These are phyloP conservation scores for Trichoderma sp. DNA, from an alignment of 2,329 filamentous ascomycete genomes.

Conservation along the genomic window DNA sequence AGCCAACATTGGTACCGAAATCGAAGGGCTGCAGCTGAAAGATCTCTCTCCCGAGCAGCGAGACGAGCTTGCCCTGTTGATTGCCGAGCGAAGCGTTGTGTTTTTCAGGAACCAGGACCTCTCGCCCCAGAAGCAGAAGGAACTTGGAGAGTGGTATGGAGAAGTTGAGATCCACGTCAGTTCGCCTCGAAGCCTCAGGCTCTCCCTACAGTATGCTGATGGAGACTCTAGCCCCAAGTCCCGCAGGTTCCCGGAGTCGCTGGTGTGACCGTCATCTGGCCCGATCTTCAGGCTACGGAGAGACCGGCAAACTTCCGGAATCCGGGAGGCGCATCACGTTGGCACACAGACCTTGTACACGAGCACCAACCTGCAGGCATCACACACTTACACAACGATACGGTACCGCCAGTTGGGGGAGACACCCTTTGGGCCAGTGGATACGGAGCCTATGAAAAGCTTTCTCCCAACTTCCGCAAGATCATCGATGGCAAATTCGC, in stretches of 20 bases:
- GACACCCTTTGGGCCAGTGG: slow-evolving; percentile 74
- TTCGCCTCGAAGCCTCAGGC: not conserved
- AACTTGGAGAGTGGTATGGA: slow-evolving; percentile 64
- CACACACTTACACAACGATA: slow-evolving; percentile 71
- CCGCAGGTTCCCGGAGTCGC: slow-evolving; percentile 68
- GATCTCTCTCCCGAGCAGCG: slow-evolving; percentile 61
- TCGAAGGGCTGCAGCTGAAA: slow-evolving; percentile 64
- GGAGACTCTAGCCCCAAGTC: slow-evolving; percentile 61
- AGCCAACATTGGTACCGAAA: slow-evolving; percentile 64
- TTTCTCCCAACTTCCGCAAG: slow-evolving; percentile 68
- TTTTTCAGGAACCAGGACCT: slow-evolving; percentile 67
- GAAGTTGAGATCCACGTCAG: slow-evolving; percentile 69
- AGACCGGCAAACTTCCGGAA: slow-evolving; percentile 62
- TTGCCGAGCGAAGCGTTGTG: slow-evolving; percentile 67
- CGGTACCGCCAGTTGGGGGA: slow-evolving; percentile 64
- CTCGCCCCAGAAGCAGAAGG: slow-evolving; percentile 63
- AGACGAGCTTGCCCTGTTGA: slow-evolving; percentile 63
- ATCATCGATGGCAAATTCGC: slow-evolving; percentile 69
- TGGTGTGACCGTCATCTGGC: slow-evolving; percentile 71
- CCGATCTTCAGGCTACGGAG: slow-evolving; percentile 66
- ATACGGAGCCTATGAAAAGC: slow-evolving; percentile 72
- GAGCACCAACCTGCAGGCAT: slow-evolving; percentile 71
- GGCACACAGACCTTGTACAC: slow-evolving; percentile 73
- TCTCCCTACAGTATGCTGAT: not conserved
- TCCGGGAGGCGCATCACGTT: slow-evolving; percentile 67